Conservation (phyloP, 2,329 filamentous ascomycete genomes). For the Beauveria pseudobassiana region DNA sequence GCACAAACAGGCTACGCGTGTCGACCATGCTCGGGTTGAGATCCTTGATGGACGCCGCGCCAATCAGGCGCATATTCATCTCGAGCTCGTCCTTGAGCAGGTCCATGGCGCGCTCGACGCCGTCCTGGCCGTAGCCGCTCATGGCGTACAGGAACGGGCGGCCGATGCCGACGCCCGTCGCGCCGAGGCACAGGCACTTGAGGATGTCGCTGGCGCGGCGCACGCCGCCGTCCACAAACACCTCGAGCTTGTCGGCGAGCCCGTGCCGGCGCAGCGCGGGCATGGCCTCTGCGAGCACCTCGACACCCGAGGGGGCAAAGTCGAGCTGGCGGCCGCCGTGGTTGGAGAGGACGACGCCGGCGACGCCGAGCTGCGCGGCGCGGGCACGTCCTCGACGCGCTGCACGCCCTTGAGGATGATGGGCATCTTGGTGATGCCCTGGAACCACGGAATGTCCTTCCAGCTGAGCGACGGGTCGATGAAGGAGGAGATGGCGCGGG, state of each 20-base stretch:
- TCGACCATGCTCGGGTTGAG: conserved; percentile 78
- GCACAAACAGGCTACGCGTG: conserved; percentile 55
- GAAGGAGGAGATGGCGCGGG: conserved; percentile 89
- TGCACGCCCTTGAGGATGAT: conserved; percentile 96
- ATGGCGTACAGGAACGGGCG: conserved; percentile 94
- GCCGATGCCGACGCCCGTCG: conserved; percentile 87
- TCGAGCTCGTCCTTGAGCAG: conserved; percentile 93
- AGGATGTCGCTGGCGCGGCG: conserved; percentile 88
- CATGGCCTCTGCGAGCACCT: conserved; percentile 90
- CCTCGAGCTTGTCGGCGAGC: conserved; percentile 69
- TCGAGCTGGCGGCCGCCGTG: conserved; percentile 94
- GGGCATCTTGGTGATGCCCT: conserved; percentile 83
- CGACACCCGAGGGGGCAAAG: conserved; percentile 79
- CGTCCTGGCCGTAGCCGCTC: conserved; percentile 79
- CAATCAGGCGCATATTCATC: conserved; percentile 97
- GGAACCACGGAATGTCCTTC: conserved; percentile 93
- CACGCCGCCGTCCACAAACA: conserved; percentile 87
- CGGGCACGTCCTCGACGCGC: conserved; percentile 84
- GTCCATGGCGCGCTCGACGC: conserved; percentile 89
- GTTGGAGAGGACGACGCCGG: conserved; percentile 91
- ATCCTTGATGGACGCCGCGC: conserved; percentile 65
- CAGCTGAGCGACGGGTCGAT: conserved; percentile 92
- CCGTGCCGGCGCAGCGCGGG: conserved; percentile 70
- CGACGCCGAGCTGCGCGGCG: conserved; percentile 73
- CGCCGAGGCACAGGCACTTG: conserved; percentile 89